These are phyloP conservation scores for Trichosanthes truncata DNA, from an alignment of 306 rosid genomes.

Conservation along the genomic window DNA sequence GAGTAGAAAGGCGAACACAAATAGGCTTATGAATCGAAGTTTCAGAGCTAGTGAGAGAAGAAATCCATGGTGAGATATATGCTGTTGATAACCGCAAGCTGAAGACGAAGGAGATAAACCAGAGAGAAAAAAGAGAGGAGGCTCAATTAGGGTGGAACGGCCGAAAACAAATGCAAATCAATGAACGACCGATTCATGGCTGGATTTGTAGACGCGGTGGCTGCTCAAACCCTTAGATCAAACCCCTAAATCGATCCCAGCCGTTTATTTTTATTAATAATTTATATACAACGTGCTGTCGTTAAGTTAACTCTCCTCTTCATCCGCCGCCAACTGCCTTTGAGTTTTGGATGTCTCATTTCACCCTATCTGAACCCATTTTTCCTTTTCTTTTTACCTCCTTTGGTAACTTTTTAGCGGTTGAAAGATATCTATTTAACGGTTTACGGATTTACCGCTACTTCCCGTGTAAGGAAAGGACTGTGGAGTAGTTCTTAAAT, in stretches of 20 bases:
- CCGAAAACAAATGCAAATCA: constrained; percentile 1
- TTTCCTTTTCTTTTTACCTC: not conserved
- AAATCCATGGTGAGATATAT: not conserved
- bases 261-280: not conserved
- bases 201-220: constrained; percentile 7
- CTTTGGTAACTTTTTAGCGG: not conserved
- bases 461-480: not conserved
- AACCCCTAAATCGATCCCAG: not conserved
- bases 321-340: constrained; percentile 8
- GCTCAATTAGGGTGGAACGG: constrained; percentile 11
- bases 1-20: not conserved
- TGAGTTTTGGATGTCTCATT: not conserved
- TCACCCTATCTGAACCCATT: not conserved
- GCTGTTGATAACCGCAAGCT: not conserved
- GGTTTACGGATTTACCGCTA: not conserved
- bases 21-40: not conserved
- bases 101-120: not conserved
- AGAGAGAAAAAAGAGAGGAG: not conserved
- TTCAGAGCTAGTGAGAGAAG: not conserved
- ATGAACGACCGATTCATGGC: not conserved
- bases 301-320: not conserved
- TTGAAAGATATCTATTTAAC: not conserved
- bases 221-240: not conserved
- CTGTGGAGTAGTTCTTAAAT: too few relatives aligned
- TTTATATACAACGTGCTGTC: not conserved